Evolutionary conservation across 169 alveolate genomes (phyloP).

Genomic region (Plasmodium vinckei): DNA sequence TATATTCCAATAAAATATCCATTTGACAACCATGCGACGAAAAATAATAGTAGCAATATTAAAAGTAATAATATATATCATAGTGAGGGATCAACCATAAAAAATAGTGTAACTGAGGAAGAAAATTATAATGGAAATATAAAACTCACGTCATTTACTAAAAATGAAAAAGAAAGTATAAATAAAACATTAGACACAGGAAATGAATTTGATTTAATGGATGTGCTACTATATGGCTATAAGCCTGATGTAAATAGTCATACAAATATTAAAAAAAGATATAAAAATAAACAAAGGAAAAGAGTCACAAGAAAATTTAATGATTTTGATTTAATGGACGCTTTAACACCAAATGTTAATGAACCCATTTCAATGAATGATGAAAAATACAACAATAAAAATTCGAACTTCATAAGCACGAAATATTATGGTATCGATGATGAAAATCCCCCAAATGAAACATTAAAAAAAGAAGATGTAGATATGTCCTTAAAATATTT

Average conservation of each 20-base stretch:
- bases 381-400: not conserved
- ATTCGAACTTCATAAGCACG: not conserved
- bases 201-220: slow-evolving; percentile 15
- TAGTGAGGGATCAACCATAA: not conserved
- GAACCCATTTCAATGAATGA: not conserved
- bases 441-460: not conserved
- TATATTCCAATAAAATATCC: slow-evolving; percentile 36
- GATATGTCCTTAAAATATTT: slow-evolving; percentile 80
- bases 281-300: not conserved
- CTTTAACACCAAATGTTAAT: slow-evolving; percentile 9
- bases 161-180: slow-evolving; percentile 3
- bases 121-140: not conserved
- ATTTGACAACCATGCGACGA: not conserved
- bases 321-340: slow-evolving; percentile 39
- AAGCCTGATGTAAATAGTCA: slow-evolving; percentile 1
- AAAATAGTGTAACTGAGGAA: not conserved
- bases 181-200: not conserved
- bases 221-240: slow-evolving; percentile 5
- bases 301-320: not conserved
- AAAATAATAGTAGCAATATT: not conserved
- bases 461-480: not conserved
- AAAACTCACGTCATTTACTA: slow-evolving; percentile 2
- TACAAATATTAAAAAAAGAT: not conserved
- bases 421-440: not conserved
- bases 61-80: not conserved